Base-by-base conservation (phyloP, 2,329 filamentous ascomycete species). In the Neonectria coccinea region DNA sequence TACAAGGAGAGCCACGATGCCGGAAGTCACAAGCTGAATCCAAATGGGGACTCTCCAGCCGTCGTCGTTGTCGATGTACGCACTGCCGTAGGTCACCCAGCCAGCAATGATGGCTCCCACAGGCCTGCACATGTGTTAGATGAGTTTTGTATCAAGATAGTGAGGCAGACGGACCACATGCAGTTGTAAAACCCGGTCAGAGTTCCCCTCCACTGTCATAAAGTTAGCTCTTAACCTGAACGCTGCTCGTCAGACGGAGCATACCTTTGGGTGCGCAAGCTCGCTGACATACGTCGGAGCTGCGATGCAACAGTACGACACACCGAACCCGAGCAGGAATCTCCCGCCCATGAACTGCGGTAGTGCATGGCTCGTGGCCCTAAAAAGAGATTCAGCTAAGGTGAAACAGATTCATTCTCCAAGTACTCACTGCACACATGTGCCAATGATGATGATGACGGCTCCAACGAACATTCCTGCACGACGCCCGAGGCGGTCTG, bases 251-350 rank as follows among this genome's bases (percentile, higher is more conserved):
- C 5, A 12, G 1, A 5, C 10, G 0, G 14, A 9, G 2, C 25
- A 1, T n/a, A 62, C 65, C 29, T 70, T 67, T 9, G 85, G 85
- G 67, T 87, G 85, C 0, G 85, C 82, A 72, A 87, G 79, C 71
- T 87, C 85, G 10, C 79, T 74, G 6, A 80, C 79, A 52, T 81
- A 81, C 0, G 77, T 79, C 2, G 79, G 79, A 5, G 79, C 79
- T 5, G 78, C 76, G 1, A 79, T 79, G 0, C 77, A 79, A 22
- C 77, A 78, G 56, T 81, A 80, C 12, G 79, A 77, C 6, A 82
- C 79, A 16, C 81, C 81, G 57, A 88, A 88, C 18, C 86, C 86
- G 0, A 88, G 82, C 4, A 88, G 74, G 67, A 88, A 87, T 25
- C 85, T 82, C 3, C 85, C 85, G 7, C 81, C 80, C 42, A 83